Conservation (phyloP, 345 rosid genomes). For the Moricandia arvensis region DNA sequence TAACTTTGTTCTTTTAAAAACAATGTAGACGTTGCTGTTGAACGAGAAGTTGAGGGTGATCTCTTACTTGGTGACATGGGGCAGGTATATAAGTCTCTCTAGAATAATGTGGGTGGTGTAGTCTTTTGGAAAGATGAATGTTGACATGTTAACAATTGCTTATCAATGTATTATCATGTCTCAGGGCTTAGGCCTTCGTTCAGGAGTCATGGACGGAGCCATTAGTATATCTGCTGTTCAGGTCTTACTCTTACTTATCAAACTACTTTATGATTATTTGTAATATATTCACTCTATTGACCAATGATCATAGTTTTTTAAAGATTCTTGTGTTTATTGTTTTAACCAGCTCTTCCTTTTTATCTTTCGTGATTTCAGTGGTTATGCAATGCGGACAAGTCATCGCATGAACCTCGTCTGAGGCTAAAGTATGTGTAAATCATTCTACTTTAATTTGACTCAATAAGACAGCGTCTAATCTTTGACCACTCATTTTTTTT, state of each 20-base stretch:
- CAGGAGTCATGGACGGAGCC: slow-evolving; percentile 91
- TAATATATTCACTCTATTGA: neutral
- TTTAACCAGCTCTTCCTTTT: neutral
- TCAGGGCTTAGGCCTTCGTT: slow-evolving; percentile 82
- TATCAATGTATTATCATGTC: slow-evolving; percentile 13
- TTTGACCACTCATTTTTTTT: neutral
- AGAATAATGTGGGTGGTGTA: neutral
- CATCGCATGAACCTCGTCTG: slow-evolving; percentile 84
- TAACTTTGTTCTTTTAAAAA: neutral
- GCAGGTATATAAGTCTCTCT: slow-evolving; percentile 48
- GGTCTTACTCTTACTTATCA: slow-evolving; percentile 46
- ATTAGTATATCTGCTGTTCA: slow-evolving; percentile 95
- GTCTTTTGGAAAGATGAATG: neutral
- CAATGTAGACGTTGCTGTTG: slow-evolving; percentile 70
- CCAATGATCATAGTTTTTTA: neutral
- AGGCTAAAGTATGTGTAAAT: slow-evolving; percentile 70
- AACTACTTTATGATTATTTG: neutral
- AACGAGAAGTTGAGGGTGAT: slow-evolving; percentile 91
- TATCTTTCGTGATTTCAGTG: slow-evolving; percentile 47
- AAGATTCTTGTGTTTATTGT: neutral
- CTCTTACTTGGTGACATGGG: slow-evolving; percentile 95
- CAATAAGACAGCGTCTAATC: neutral
- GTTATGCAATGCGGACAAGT: slow-evolving; percentile 97
- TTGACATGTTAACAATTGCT: neutral
- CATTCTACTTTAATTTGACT: neutral